Evolutionary conservation across 139 green algal species (phyloP), one percentile per base, ranked within the genome.

Genomic region (Chlorella sorokiniana): DNA sequence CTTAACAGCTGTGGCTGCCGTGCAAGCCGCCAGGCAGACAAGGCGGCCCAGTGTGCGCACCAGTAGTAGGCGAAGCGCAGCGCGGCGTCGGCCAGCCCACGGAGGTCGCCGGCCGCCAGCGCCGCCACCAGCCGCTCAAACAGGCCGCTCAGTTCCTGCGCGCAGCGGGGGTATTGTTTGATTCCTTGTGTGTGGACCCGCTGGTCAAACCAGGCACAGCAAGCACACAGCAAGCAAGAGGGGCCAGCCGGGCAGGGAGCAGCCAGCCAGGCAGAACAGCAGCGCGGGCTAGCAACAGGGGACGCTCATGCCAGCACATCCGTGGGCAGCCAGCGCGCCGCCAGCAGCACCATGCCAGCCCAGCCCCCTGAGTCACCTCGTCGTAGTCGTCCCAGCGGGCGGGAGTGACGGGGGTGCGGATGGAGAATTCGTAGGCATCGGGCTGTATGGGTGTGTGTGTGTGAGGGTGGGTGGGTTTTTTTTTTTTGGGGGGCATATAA

Each of bases 331-430:
- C n/a, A n/a, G n/a, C n/a, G n/a, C n/a, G n/a, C n/a, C n/a, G n/a
- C n/a, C n/a, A n/a, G n/a, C n/a, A n/a, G n/a, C n/a, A n/a, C n/a
- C n/a, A n/a, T n/a, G n/a, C n/a, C n/a, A n/a, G n/a, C n/a, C n/a
- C n/a, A n/a, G n/a, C 3, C 62, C 3, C 31, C 62, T 20, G 1
- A 8, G 27, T 51, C 25, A 88, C 88, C 75, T 81, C 72, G 75
- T 97, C 94, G 86, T 94, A 98, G 63, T 96, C 89, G 42, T 88
- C 76, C 95, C 95, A 98, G 62, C 95, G 86, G 38, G 88, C 77
- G 25, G 94, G 92, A 2, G 93, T 96, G 33, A 97, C 93, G 33
- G 95, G 95, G 6, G 94, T 98, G 67, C 94, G 89, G 78, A 98
- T 98, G 84, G 84, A 93, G 86, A 98, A 96, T 84, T 98, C 94